Conservation (phyloP, 352 stramenopile genomes). For the Phytophthora multivora region DNA sequence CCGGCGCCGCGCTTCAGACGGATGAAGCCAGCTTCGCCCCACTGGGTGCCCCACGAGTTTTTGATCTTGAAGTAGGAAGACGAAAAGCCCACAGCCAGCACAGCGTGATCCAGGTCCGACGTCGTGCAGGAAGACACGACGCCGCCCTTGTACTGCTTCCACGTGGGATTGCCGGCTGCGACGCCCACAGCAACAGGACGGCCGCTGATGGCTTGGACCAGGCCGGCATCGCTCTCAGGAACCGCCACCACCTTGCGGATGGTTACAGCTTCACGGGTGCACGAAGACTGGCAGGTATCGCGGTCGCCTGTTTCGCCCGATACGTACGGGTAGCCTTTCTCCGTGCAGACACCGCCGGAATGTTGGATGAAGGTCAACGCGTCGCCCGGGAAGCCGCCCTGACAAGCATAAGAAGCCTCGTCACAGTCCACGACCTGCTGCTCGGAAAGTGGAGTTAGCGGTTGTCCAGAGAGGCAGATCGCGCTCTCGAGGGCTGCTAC, state of each 20-base stretch:
- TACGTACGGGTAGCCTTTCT: slow-evolving; percentile 84
- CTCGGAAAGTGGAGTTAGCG: slow-evolving; percentile 89
- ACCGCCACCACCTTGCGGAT: slow-evolving; percentile 59
- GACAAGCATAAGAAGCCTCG: slow-evolving; percentile 79
- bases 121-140: slow-evolving; percentile 86
- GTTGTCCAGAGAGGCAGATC: slow-evolving; percentile 76
- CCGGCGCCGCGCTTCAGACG: slow-evolving; percentile 84
- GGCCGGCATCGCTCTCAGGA: slow-evolving; percentile 75
- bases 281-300: slow-evolving; percentile 42
- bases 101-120: slow-evolving; percentile 96
- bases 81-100: slow-evolving; percentile 96
- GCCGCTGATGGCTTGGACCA: slow-evolving; percentile 87
- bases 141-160: slow-evolving; percentile 97
- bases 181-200: slow-evolving; percentile 95
- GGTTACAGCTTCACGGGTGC: slow-evolving; percentile 31
- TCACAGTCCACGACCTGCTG: slow-evolving; percentile 94
- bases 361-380: slow-evolving; percentile 90
- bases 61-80: slow-evolving; percentile 94
- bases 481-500: slow-evolving; percentile 92
- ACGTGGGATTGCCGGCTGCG: slow-evolving; percentile 93
- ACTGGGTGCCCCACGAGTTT: slow-evolving; percentile 96
- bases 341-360: slow-evolving; percentile 76
- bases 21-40: slow-evolving; percentile 95
- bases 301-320: slow-evolving; percentile 45
- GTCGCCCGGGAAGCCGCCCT: slow-evolving; percentile 89